These are phyloP conservation scores for Penstemon davidsonii DNA, from an alignment of 257 asterid species.

Conservation along the genomic window DNA sequence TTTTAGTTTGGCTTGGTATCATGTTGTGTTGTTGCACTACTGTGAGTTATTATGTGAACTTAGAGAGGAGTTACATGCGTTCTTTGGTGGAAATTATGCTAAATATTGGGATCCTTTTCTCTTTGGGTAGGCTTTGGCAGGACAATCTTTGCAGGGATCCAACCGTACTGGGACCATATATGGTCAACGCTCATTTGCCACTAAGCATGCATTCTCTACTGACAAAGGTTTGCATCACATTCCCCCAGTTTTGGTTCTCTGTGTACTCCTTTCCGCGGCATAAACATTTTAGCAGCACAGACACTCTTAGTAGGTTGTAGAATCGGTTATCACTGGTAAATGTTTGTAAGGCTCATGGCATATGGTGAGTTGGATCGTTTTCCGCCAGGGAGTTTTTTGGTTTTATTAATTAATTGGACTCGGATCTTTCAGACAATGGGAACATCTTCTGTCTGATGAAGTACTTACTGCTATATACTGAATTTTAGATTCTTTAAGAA, in stretches of 20 bases:
- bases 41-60: not conserved
- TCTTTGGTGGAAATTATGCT: slow-evolving; percentile 20
- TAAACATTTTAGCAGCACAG: not conserved
- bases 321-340: not conserved
- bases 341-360: not conserved
- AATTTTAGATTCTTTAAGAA: too few relatives aligned
- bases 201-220: slow-evolving; percentile 70
- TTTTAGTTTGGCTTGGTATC: not conserved
- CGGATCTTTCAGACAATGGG: not conserved
- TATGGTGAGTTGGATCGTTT: not conserved
- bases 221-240: slow-evolving; percentile 58
- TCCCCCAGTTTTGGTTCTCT: slow-evolving; percentile 9
- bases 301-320: not conserved
- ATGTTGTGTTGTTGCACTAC: not conserved
- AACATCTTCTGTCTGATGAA: not conserved
- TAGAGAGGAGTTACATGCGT: not conserved
- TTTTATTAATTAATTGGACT: not conserved
- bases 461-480: too few relatives aligned
- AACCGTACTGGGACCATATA: slow-evolving; percentile 27
- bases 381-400: not conserved
- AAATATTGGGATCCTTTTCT: slow-evolving; percentile 8
- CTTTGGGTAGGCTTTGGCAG: slow-evolving; percentile 49
- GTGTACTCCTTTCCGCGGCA: not conserved
- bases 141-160: slow-evolving; percentile 49
- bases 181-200: slow-evolving; percentile 66